These are phyloP conservation scores for Luffa acutangula DNA, from an alignment of 306 rosid species.

Conservation along the genomic window DNA sequence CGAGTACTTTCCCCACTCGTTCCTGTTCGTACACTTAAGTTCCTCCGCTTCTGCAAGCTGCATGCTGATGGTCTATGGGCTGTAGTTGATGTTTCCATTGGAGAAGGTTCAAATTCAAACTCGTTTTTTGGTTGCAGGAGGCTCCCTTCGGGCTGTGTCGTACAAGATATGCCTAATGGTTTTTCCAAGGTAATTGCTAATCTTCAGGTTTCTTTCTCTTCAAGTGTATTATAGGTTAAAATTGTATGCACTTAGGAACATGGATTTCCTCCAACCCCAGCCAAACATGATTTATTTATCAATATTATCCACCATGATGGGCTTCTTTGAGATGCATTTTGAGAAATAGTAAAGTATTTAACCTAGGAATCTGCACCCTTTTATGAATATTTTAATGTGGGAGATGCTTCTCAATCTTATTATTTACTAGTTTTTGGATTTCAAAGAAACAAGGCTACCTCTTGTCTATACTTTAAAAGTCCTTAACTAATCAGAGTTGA, in stretches of 20 bases:
- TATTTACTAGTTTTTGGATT: slow-evolving; percentile 20
- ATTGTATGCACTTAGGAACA: not conserved
- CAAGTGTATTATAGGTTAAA: not conserved
- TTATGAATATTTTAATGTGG: slow-evolving; percentile 22
- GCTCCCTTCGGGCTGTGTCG: slow-evolving; percentile 84
- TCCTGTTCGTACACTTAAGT: slow-evolving; percentile 50
- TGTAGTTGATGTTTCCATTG: slow-evolving; percentile 66
- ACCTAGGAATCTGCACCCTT: slow-evolving; percentile 18
- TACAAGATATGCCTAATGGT: slow-evolving; percentile 70
- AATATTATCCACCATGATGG: slow-evolving; percentile 12
- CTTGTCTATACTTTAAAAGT: slow-evolving; percentile 27
- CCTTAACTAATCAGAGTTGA: slow-evolving; percentile 24
- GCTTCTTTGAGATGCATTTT: slow-evolving; percentile 12
- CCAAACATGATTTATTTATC: slow-evolving; percentile 11
- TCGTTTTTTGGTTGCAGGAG: slow-evolving; percentile 36
- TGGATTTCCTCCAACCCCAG: slow-evolving; percentile 18
- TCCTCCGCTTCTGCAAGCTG: slow-evolving; percentile 79
- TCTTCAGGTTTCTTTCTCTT: not conserved
- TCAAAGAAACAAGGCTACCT: slow-evolving; percentile 24
- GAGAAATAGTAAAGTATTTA: slow-evolving; percentile 17
- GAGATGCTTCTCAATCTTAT: slow-evolving; percentile 39
- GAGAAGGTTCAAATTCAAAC: slow-evolving; percentile 18
- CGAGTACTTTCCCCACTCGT: slow-evolving; percentile 79
- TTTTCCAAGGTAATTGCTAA: slow-evolving; percentile 48
- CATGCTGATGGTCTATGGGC: slow-evolving; percentile 74